Base-by-base conservation (phyloP, 257 asterid species). In the Rehmannia glutinosa region DNA sequence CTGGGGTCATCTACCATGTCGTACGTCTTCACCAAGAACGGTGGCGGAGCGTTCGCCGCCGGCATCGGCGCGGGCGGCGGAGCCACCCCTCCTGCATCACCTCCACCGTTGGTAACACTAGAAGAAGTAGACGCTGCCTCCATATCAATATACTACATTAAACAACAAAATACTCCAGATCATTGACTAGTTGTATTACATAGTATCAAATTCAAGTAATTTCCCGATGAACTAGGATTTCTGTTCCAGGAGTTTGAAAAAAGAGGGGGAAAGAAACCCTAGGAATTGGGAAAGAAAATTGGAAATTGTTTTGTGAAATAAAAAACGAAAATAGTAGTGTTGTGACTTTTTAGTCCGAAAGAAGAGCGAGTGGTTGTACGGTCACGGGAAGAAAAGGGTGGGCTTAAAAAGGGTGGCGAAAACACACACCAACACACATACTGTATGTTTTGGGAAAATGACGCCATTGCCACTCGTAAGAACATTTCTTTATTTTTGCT, bases 1-100 rank as follows among this genome's bases (percentile, higher is more conserved):
- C 78, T 73, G 12, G 85, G 84, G 76, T 90, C 97, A 20, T 90
- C 93, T 63, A 90, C 95, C 97, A 90, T 90, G 64, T 90, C 93
- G 60, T 87, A 90, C 4, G 95, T 90, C 78, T 90, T 90, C 58
- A 78, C 84, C 73, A 90, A 74, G 50, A 90, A 87, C 25, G 97
- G 97, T 42, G 95, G 92, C 25, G 89, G 86, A n/a, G 85, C 78
- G 62, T 78, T 89, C 47, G 92, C 50, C 25, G 73, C 65, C 54
- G 81, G 70, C 76, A 81, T 78, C 54, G 92, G 86, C 9, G 78
- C 78, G 24, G 88, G 91, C 16, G 62, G 60, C 1, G 83, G 83
- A 32, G 71, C 36, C 51, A 60, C 65, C 17, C 51, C 73, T 32
- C 62, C 84, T 6, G 77, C 80, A 1, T 59, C 70, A 10, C 74